Base-by-base conservation (phyloP, 768 basidiomycete genomes). In the Collybia mongolica region DNA sequence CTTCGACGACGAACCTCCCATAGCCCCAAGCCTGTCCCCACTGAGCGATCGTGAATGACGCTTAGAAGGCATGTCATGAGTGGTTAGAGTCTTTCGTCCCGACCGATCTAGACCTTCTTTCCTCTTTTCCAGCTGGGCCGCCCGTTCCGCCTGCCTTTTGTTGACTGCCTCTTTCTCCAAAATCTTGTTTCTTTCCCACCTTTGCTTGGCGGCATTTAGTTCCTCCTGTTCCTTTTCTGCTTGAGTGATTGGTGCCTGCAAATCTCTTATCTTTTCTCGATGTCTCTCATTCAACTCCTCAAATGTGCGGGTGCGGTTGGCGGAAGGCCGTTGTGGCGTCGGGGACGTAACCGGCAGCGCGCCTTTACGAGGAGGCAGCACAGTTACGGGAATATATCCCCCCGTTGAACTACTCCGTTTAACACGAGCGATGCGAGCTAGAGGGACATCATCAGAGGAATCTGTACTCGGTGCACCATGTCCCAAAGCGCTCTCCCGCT, bases 261-360 rank as follows among this genome's bases (percentile, higher is more conserved):
- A 64, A 60, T 84, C 83, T 28, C 78, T 79, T 72, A 97, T 79
- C 69, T 91, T 90, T 69, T 89, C 84, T 43, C 89, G 81, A 59
- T 96, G 93, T 15, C 93, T 76, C 57, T 92, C 90, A 41, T 82
- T 84, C 26, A 96, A 74, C 63, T 96, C 92, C 66, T 95, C 93
- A 63, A 89, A 91, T 1, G 93, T 92, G 51, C 83, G 80, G 22
- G 85, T 80, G 14, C 88, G 83, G 36, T 72, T 66, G 2, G 56
- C 50, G 20, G 74, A 70, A 2, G 81, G 73, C 19, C 71, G 71
- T 56, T 81, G 80, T 9, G 84, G 82, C 60, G 58, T 72, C 28
- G 72, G 79, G 58, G 70, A 72, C 56, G 65, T 55, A 36, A 77
- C 67, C 11, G 63, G 57, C 44, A 68, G 63, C 4, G 65, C 46